Percentiles rank a stretch among this genome's conserved stretches.
Conservation (phyloP, 768 basidiomycete genomes). For the Hydnum rufescens region DNA sequence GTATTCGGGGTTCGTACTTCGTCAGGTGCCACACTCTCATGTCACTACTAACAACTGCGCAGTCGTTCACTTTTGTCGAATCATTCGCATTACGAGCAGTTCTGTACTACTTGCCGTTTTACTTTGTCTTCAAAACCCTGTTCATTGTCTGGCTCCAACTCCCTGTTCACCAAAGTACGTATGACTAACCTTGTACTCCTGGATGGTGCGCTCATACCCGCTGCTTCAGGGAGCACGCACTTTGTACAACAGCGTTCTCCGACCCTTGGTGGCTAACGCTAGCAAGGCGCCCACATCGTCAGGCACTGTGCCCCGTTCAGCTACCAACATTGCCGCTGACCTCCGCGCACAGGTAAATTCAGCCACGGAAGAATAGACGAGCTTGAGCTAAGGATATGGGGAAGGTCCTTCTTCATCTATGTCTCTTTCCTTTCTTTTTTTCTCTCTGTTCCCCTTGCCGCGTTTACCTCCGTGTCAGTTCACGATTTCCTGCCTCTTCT, state of each 20-base stretch:
- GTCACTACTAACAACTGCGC: neutral
- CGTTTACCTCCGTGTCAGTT: no score
- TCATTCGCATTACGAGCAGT: conserved; percentile 63
- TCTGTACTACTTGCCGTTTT: conserved; percentile 89
- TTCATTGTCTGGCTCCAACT: conserved; percentile 89
- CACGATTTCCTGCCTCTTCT: no score
- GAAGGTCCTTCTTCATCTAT: no score
- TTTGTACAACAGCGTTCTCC: conserved; percentile 55
- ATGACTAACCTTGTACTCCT: neutral
- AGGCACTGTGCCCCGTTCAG: neutral
- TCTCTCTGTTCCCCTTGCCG: no score
- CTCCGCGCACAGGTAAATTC: neutral
- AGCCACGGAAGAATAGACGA: neutral
- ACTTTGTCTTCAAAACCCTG: conserved; percentile 78
- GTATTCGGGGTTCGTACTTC: conserved; percentile 47
- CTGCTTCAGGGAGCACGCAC: conserved; percentile 58
- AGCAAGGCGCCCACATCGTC: neutral
- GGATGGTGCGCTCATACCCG: neutral
- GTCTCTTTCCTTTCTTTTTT: no score
- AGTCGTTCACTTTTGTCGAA: conserved; percentile 69
- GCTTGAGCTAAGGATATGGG: no score
- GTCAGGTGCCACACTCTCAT: neutral
- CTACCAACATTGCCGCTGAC: neutral
- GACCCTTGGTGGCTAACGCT: conserved; percentile 50
- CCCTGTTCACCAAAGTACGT: conserved; percentile 59